Percentiles rank a stretch among this genome's conserved stretches.
These are phyloP conservation scores for Cercophora scortea DNA, from an alignment of 495 filamentous ascomycete species.

Conservation along the genomic window DNA sequence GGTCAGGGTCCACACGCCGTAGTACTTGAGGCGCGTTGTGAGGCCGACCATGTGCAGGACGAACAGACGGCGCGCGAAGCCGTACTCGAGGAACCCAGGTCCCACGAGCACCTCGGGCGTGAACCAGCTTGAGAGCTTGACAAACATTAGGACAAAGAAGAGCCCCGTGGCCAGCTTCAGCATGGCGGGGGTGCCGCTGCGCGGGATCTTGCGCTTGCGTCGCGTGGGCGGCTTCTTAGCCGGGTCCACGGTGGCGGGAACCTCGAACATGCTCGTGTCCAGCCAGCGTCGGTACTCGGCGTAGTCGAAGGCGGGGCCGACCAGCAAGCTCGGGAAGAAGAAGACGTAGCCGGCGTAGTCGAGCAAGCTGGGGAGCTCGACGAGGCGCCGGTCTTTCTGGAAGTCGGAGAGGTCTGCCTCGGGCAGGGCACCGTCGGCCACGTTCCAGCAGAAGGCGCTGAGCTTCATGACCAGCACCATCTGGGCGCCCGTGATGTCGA, in stretches of 20 bases:
- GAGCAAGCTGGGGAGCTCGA: slow-evolving; percentile 60
- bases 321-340: slow-evolving; percentile 87
- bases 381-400: slow-evolving; percentile 75
- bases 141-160: slow-evolving; percentile 69
- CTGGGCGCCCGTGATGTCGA: slow-evolving; percentile 93
- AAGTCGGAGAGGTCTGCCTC: slow-evolving; percentile 72
- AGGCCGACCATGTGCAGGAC: slow-evolving; percentile 76
- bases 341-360: slow-evolving; percentile 86
- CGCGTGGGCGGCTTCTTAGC: slow-evolving; percentile 74
- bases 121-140: slow-evolving; percentile 66
- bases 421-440: slow-evolving; percentile 79
- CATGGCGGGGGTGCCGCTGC: slow-evolving; percentile 78
- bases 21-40: slow-evolving; percentile 80
- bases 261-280: slow-evolving; percentile 87
- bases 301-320: slow-evolving; percentile 88
- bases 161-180: slow-evolving; percentile 66
- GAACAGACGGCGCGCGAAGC: slow-evolving; percentile 64
- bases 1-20: slow-evolving; percentile 87
- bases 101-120: slow-evolving; percentile 48
- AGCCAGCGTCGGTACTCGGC: slow-evolving; percentile 89
- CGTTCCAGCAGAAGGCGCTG: slow-evolving; percentile 95
- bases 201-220: slow-evolving; percentile 90
- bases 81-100: slow-evolving; percentile 53
- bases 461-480: slow-evolving; percentile 99
- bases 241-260: slow-evolving; percentile 70